Conservation (phyloP, 257 asterid species). For the Solanum bukasovii region DNA sequence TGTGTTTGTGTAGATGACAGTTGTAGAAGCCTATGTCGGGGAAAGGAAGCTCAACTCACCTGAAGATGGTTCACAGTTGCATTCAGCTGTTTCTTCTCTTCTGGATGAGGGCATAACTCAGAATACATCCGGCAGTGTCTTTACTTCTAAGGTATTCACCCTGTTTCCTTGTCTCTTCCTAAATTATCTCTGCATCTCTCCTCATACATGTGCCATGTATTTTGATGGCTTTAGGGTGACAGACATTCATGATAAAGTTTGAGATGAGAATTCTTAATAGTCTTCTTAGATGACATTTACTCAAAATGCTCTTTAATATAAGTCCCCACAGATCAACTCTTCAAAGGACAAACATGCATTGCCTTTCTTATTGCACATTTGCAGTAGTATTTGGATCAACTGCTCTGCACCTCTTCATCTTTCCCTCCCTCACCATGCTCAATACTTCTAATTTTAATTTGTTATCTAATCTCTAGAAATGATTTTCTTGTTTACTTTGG, state of each 20-base stretch:
- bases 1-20: conserved; percentile 59
- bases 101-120: conserved; percentile 82
- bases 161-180: neutral
- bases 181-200: neutral
- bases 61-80: conserved; percentile 61
- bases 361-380: neutral
- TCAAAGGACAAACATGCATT: neutral
- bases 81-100: conserved; percentile 44
- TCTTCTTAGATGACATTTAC: neutral
- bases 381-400: neutral
- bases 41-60: conserved; percentile 47
- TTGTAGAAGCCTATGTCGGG: conserved; percentile 79
- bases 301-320: neutral
- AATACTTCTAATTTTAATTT: neutral
- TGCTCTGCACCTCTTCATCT: neutral
- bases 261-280: neutral
- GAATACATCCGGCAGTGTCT: conserved; percentile 85
- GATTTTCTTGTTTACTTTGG: neutral
- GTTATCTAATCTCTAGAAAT: neutral
- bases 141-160: conserved; percentile 55
- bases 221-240: neutral
- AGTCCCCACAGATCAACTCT: neutral
- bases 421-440: neutral
- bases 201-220: neutral
- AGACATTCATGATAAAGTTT: neutral